These are phyloP conservation scores for Leersia perrieri DNA, from an alignment of 176 grass and related monocot species.

Conservation along the genomic window DNA sequence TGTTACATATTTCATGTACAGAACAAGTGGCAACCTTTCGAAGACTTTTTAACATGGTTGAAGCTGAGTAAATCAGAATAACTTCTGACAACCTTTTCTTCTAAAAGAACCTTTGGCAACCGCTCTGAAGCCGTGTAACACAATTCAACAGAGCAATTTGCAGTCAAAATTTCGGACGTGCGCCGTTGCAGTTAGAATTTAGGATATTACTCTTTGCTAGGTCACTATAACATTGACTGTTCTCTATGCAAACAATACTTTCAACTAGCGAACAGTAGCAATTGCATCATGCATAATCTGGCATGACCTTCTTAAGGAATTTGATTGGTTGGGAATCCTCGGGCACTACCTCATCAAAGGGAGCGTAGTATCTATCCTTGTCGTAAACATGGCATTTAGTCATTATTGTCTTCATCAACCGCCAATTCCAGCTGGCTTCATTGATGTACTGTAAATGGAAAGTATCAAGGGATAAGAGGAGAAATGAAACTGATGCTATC, in stretches of 20 bases:
- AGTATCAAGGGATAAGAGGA: conserved; percentile 1
- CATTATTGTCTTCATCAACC: conserved; percentile 97
- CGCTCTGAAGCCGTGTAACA: not conserved
- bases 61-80: not conserved
- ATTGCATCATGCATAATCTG: conserved; percentile 68
- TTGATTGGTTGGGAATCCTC: conserved; percentile 77
- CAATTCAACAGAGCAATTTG: not conserved
- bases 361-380: conserved; percentile 79
- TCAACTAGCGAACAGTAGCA: conserved; percentile 23
- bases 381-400: conserved; percentile 92
- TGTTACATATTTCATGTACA: not conserved
- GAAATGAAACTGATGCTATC: conserved; percentile 26
- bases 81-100: not conserved
- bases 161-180: conserved; percentile 15
- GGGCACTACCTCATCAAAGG: conserved; percentile 77
- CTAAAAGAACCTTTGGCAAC: not conserved
- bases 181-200: conserved; percentile 30
- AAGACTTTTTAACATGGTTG: not conserved
- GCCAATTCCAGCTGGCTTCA: conserved; percentile 92
- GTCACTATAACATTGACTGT: not conserved
- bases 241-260: conserved; percentile 16
- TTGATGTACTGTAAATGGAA: conserved; percentile 78
- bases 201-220: conserved; percentile 7
- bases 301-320: conserved; percentile 85
- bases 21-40: not conserved